A percentile compares a stretch with the other conserved stretches of the same genome.
phyloP scores from a whole-genome alignment of 768 basidiomycete genomes.

The Mycena venus region DNA sequence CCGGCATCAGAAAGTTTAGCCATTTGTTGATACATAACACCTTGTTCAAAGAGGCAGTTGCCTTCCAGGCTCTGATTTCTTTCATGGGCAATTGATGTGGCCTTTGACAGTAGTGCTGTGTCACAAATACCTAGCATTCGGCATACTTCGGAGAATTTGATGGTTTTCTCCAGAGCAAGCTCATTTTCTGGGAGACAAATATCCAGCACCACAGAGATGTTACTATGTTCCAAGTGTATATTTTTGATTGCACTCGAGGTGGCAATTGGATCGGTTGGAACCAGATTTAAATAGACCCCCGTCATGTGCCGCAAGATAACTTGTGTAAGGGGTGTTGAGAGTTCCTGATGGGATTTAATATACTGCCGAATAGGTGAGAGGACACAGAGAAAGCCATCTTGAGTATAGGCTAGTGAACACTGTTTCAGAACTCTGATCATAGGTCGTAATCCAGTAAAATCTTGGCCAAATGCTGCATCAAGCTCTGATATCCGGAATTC shows the following conservation, averaged over 20 bases:
- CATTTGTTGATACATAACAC: background rate
- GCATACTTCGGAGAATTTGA: background rate
- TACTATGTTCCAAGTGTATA: background rate
- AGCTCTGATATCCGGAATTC: constrained; percentile 24
- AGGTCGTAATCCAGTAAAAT: constrained; percentile 36
- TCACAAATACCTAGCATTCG: background rate
- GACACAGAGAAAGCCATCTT: constrained; percentile 37
- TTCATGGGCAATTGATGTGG: background rate
- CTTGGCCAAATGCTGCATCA: constrained; percentile 14
- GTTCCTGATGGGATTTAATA: constrained; percentile 29
- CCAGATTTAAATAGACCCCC: background rate
- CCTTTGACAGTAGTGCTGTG: background rate
- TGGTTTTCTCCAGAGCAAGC: background rate
- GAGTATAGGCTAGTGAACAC: background rate
- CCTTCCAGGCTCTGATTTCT: background rate
- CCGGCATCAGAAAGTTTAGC: background rate
- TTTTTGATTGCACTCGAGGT: background rate
- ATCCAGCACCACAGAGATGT: background rate
- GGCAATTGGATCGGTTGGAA: background rate
- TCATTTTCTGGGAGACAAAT: background rate
- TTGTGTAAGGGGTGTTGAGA: constrained; percentile 31
- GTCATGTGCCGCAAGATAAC: background rate
- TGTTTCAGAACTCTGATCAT: constrained; percentile 35
- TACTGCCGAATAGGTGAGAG: constrained; percentile 48
- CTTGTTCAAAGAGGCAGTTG: background rate